Percentiles rank a stretch among this genome's conserved stretches.
phyloP scores from a whole-genome alignment of 257 asterid genomes.

The Capsicum rhomboideum region DNA sequence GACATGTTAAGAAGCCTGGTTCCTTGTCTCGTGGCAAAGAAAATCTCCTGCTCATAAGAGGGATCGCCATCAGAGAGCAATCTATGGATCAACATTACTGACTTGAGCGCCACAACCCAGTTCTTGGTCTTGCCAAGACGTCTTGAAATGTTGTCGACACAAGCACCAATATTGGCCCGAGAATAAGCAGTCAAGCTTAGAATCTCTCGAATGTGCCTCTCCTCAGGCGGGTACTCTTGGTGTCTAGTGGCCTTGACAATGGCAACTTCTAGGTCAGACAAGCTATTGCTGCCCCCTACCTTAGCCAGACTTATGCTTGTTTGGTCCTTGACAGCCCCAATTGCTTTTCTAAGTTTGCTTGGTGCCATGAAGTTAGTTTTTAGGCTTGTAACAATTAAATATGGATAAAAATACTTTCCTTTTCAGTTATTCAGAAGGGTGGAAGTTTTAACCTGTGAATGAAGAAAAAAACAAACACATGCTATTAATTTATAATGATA shows the following conservation, averaged over 20 bases:
- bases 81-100: constrained; percentile 83
- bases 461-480: not conserved
- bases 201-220: constrained; percentile 66
- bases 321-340: constrained; percentile 85
- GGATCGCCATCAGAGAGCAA: constrained; percentile 71
- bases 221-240: constrained; percentile 88
- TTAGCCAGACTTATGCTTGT: constrained; percentile 91
- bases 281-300: constrained; percentile 49
- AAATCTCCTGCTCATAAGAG: constrained; percentile 74
- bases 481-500: not conserved
- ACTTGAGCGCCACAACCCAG: constrained; percentile 85
- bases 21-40: constrained; percentile 78
- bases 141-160: constrained; percentile 55
- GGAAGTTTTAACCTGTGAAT: not conserved
- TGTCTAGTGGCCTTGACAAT: constrained; percentile 93
- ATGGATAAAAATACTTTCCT: not conserved
- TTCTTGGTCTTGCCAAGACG: constrained; percentile 78
- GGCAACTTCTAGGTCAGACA: constrained; percentile 86
- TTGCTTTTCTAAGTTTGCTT: constrained; percentile 77
- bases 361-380: constrained; percentile 45
- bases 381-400: not conserved
- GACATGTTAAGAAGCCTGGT: constrained; percentile 91
- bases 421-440: not conserved
- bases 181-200: constrained; percentile 66
- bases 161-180: constrained; percentile 51